A percentile compares a stretch with the other conserved stretches of the same genome.
phyloP scores from a whole-genome alignment of 2,329 filamentous ascomycete species.

The Colletotrichum graminicola region DNA sequence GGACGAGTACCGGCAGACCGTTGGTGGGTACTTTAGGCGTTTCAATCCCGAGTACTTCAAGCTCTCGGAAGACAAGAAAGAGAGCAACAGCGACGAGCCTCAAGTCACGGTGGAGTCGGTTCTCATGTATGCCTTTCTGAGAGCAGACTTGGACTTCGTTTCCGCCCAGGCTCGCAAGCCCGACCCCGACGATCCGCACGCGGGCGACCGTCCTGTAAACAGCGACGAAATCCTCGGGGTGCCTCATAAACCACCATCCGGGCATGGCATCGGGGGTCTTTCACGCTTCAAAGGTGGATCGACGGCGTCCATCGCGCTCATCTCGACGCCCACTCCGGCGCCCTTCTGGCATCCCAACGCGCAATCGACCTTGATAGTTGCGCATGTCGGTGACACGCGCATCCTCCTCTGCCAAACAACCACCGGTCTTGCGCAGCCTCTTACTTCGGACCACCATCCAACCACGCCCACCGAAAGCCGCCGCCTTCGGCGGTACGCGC shows the following conservation, averaged over 20 bases:
- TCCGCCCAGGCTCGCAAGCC: slow-evolving; percentile 87
- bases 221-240: slow-evolving; percentile 83
- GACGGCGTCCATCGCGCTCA: slow-evolving; percentile 88
- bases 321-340: slow-evolving; percentile 90
- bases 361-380: slow-evolving; percentile 84
- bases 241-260: slow-evolving; percentile 66
- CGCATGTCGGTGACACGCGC: slow-evolving; percentile 94
- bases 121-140: slow-evolving; percentile 91
- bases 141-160: slow-evolving; percentile 94
- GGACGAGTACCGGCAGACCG: slow-evolving; percentile 81
- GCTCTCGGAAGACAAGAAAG: slow-evolving; percentile 49
- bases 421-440: slow-evolving; percentile 81
- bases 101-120: slow-evolving; percentile 79
- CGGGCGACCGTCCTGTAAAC: slow-evolving; percentile 84
- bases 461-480: slow-evolving; percentile 86
- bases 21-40: slow-evolving; percentile 94
- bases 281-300: slow-evolving; percentile 92
- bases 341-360: slow-evolving; percentile 96
- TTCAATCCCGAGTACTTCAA: slow-evolving; percentile 86
- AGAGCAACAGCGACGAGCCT: slow-evolving; percentile 45
- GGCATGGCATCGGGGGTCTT: slow-evolving; percentile 76
- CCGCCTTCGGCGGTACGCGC: slow-evolving; percentile 85
- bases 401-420: slow-evolving; percentile 89
- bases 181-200: slow-evolving; percentile 77
- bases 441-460: slow-evolving; percentile 94